Base-by-base conservation (phyloP, 371 early-diverging fungal genomes). In the Mortierella sp. region DNA sequence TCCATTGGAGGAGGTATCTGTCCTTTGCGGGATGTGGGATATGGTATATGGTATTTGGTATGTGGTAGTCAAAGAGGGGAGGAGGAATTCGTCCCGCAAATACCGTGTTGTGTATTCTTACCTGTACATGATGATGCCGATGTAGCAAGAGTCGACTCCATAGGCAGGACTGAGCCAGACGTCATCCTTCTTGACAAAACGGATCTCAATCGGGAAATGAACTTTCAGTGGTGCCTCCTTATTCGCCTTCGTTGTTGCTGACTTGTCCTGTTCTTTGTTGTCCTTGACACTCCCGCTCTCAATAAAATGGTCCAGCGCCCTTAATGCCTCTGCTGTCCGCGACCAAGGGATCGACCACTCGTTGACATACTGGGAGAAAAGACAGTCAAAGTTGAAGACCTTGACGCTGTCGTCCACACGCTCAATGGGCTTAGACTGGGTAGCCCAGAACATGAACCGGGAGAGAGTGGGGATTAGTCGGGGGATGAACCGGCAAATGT, bases 81-180 rank as follows among this genome's bases (percentile, higher is more conserved):
- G 14, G 10, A 32, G 60, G 27, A 11, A n/a, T 18, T 12, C 27
- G 10, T 56, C 27, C 56, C 56, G 32, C 27, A 46, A 46, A 12
- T 12, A 46, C 16, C 32, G 8, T 32, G 10, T 21, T 21, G 4
- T 16, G 29, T 29, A 43, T 65, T 78, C 86, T 77, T 87, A 92
- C 93, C 92, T 88, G 75, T 96, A 97, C 95, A 96, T 95, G 63
- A 97, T 95, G 24, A 96, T 91, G 29, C 96, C 97, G 75, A 97
- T 96, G 65, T 95, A 96, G 75, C 96, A 95, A 1, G 94, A 93
- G 58, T 94, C 92, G 11, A 91, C 90, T 0, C 91, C 90, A 76
- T 94, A 94, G 7, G 94, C 89, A 3, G 96, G 96, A 74, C 96
- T 96, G n/a, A 97, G 84, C 94, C 95, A 95, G 48, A 96, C 92